Evolutionary conservation across 768 basidiomycete species (phyloP).

Genomic region (Dendrothele bispora): DNA sequence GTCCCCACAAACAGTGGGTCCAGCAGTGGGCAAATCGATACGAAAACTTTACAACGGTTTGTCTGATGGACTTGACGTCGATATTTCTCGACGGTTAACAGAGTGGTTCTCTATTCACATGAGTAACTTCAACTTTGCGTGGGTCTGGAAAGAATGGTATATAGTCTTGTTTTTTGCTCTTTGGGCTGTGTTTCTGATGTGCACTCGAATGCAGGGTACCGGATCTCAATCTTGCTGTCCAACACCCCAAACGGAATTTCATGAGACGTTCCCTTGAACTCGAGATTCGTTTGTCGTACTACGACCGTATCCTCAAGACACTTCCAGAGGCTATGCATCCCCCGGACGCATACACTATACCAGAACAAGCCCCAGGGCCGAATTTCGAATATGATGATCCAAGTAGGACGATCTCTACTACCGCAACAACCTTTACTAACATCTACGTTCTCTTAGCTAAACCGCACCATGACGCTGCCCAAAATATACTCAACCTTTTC

Average conservation of each 20-base stretch:
- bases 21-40: conserved; percentile 94
- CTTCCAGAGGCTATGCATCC: conserved; percentile 81
- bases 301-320: conserved; percentile 88
- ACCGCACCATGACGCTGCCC: conserved; percentile 78
- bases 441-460: conserved; percentile 53
- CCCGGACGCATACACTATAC: conserved; percentile 60
- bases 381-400: conserved; percentile 84
- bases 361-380: conserved; percentile 73
- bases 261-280: conserved; percentile 85
- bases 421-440: conserved; percentile 1
- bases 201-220: conserved; percentile 60
- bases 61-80: conserved; percentile 87
- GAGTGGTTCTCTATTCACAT: conserved; percentile 97
- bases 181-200: neutral
- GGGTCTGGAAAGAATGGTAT: conserved; percentile 99
- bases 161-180: conserved; percentile 19
- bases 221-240: conserved; percentile 68
- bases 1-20: conserved; percentile 90
- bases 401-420: conserved; percentile 41
- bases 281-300: conserved; percentile 90
- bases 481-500: conserved; percentile 74
- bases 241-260: conserved; percentile 88
- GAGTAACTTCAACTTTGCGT: conserved; percentile 96
- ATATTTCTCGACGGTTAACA: conserved; percentile 75
- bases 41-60: conserved; percentile 78